Base-by-base conservation (phyloP, 768 basidiomycete species). In the Lyophyllum shimeji region DNA sequence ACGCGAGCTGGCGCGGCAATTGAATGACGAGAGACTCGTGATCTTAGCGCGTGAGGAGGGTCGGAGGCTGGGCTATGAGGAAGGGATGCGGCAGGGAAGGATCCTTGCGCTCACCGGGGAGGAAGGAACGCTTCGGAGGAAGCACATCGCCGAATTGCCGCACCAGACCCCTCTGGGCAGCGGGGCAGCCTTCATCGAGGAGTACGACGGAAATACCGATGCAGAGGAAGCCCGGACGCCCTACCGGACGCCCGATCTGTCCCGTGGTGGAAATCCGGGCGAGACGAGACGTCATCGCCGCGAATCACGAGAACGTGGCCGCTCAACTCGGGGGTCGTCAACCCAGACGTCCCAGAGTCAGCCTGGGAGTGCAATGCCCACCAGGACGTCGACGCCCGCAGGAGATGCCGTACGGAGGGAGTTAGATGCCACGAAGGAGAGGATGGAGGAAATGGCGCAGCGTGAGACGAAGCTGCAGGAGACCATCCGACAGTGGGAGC, bases 31-130 rank as follows among this genome's bases (percentile, higher is more conserved):
- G 67, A 79, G 74, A 34, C 61, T 80, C 45, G 44, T 83, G 3
- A 63, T 79, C 1, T 59, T 74, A 0, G 87, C 87, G 2, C 74
- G 75, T 40, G 84, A 86, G 60, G 78, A 85, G 46, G 86, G 86
- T 5, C 68, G 83, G 34, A 65, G 60, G 50, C 59, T 71, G 54
- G 77, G 77, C 1, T 76, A 67, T 56, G 74, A 78, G 46, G 73
- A 76, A 57, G 86, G 86, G 0, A 67, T 82, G 15, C 70, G 73
- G 34, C 83, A 84, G 48, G 86, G 85, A 4, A 61, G 69, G 40
- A 53, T 63, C 31, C 45, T 60, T 4, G 55, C 51, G 18, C 27
- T 56, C 13, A 45, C 29, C 23, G 44, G n/a, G 43, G 27, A 46
- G 20, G 42, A 23, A 18, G 48, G 34, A 13, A 42, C 15, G 13